Percentiles rank a stretch among this genome's conserved stretches.
These are phyloP conservation scores for Nemania abortiva DNA, from an alignment of 2,329 filamentous ascomycete genomes.

Conservation along the genomic window DNA sequence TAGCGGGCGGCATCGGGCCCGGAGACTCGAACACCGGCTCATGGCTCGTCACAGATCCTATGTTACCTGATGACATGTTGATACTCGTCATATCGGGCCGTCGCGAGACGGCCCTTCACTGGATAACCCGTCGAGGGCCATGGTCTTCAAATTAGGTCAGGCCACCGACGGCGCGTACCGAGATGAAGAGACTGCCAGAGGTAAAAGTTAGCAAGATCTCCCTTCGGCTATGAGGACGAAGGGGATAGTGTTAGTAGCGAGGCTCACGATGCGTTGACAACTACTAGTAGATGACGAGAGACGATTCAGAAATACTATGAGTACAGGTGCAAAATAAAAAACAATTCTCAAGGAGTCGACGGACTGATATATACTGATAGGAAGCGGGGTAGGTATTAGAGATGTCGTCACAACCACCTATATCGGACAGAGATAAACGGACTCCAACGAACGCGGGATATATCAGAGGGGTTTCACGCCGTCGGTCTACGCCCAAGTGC, in stretches of 20 bases:
- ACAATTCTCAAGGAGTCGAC: background rate
- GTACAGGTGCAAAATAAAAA: background rate
- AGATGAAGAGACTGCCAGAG: conserved; percentile 41
- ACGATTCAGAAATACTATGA: background rate
- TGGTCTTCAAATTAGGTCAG: conserved; percentile 42
- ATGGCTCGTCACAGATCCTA: conserved; percentile 51
- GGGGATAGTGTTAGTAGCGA: conserved; percentile 36
- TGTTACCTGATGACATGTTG: conserved; percentile 52
- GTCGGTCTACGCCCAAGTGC: conserved; percentile 5
- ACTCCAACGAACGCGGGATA: conserved; percentile 25
- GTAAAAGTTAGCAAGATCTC: conserved; percentile 35
- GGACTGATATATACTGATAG: conserved; percentile 31
- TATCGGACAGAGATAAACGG: conserved; percentile 28
- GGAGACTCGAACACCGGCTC: conserved; percentile 54
- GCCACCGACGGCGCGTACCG: conserved; percentile 48
- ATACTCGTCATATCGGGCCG: conserved; percentile 47
- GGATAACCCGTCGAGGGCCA: conserved; percentile 50
- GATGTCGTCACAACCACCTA: conserved; percentile 44
- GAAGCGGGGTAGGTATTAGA: conserved; percentile 41
- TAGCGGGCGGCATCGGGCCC: conserved; percentile 38
- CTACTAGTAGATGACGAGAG: conserved; percentile 14
- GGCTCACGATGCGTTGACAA: conserved; percentile 44
- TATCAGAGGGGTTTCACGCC: conserved; percentile 12
- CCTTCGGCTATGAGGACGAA: conserved; percentile 10
- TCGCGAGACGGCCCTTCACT: conserved; percentile 41